Percentiles rank a stretch among this genome's conserved stretches.
These are phyloP conservation scores for Cephaloascus albidus DNA, from an alignment of 805 yeast genomes.

Conservation along the genomic window DNA sequence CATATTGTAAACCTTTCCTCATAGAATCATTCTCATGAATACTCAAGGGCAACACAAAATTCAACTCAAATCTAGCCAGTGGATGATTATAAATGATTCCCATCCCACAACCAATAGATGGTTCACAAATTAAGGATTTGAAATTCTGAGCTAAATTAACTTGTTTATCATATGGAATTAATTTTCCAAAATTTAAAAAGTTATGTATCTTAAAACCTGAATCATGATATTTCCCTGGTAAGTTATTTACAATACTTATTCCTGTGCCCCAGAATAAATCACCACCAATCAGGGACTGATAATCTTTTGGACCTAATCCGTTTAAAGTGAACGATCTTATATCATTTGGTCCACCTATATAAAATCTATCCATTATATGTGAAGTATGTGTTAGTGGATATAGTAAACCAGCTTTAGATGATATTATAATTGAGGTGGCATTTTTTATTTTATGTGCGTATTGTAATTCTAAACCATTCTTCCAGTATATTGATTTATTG, in stretches of 20 bases:
- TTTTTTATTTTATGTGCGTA: conserved; percentile 14
- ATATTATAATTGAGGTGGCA: conserved; percentile 12
- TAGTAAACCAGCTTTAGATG: conserved; percentile 24
- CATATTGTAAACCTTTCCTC: conserved; percentile 49
- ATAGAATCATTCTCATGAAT: conserved; percentile 34
- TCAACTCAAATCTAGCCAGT: conserved; percentile 48
- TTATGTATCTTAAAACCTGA: conserved; percentile 39
- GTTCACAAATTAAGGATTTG: conserved; percentile 6
- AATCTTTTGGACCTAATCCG: conserved; percentile 47
- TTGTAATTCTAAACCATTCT: conserved; percentile 29
- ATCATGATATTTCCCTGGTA: conserved; percentile 31
- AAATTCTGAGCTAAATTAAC: conserved; percentile 1
- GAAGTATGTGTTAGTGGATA: conserved; percentile 13
- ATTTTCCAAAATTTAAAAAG: conserved; percentile 38
- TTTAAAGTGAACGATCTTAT: conserved; percentile 41
- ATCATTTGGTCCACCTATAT: conserved; percentile 53
- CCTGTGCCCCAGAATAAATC: conserved; percentile 39
- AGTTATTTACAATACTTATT: conserved; percentile 27
- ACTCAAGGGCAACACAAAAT: conserved; percentile 40
- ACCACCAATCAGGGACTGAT: conserved; percentile 42
- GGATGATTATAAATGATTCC: conserved; percentile 49
- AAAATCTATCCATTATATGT: conserved; percentile 43
- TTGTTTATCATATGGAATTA: conserved; percentile 16
- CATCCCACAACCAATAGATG: conserved; percentile 32
- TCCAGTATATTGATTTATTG: conserved; percentile 25